Conservation (phyloP, 176 grass and related monocot genomes). For the Puya raimondii region DNA sequence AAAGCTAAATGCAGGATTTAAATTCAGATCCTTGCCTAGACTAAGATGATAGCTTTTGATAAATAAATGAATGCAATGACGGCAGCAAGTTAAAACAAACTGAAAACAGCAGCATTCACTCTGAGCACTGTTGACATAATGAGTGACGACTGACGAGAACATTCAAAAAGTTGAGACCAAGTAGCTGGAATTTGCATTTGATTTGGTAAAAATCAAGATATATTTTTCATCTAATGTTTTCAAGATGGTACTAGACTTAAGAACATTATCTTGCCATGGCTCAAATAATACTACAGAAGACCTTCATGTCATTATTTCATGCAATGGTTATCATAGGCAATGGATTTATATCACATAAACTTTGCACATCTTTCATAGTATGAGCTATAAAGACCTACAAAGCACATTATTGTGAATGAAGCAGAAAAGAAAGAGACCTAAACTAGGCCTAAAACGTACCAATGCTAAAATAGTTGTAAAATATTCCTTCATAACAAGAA, state of each 20-base stretch:
- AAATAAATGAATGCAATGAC: not conserved
- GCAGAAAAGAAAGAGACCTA: not conserved
- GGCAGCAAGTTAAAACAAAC: not conserved
- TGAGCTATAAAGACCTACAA: no score
- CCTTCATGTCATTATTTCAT: no score
- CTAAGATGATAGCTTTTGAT: not conserved
- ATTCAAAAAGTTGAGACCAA: not conserved
- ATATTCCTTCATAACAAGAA: slow-evolving; percentile 86
- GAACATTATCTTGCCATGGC: no score
- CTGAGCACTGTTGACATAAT: not conserved
- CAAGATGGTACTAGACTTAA: no score
- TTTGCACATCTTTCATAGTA: not conserved
- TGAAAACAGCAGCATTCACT: not conserved
- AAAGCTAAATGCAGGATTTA: not conserved
- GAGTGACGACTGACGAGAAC: not conserved
- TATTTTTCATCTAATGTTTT: no score
- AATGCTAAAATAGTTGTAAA: slow-evolving; percentile 98
- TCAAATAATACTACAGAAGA: no score
- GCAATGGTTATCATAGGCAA: no score
- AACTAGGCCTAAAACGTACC: slow-evolving; percentile 38
- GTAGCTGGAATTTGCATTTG: not conserved
- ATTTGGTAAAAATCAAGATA: not conserved
- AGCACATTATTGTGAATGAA: no score
- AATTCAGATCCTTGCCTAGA: not conserved
- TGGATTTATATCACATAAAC: not conserved